Conservation (phyloP, 1,284 basidiomycete genomes). For the Pyrrhoderma noxium region DNA sequence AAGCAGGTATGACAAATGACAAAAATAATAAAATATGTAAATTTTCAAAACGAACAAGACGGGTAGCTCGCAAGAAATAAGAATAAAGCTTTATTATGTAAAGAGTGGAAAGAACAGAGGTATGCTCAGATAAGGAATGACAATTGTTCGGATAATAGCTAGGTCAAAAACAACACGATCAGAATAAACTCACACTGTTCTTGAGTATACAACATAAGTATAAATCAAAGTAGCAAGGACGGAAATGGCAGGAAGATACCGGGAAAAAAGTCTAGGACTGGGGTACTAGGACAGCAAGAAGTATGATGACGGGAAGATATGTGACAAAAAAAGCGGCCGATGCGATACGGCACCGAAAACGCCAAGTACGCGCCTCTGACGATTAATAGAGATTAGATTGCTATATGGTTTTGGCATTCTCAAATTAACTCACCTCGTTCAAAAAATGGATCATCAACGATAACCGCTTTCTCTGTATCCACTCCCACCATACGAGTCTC, state of each 20-base stretch:
- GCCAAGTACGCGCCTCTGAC: constrained; percentile 64
- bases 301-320: constrained; percentile 71
- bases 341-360: constrained; percentile 66
- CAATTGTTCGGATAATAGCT: constrained; percentile 8
- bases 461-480: constrained; percentile 59
- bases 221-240: not conserved
- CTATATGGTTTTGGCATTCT: no score
- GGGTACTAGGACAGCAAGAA: constrained; percentile 57
- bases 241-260: no score
- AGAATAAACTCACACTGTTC: not conserved
- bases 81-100: no score
- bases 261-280: no score
- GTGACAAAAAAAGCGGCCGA: constrained; percentile 56
- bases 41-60: no score
- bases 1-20: not conserved
- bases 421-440: constrained; percentile 51
- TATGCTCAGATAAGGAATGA: not conserved
- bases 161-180: not conserved
- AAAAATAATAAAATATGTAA: not conserved
- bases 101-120: not conserved
- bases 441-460: constrained; percentile 70
- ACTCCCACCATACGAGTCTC: constrained; percentile 54
- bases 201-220: no score
- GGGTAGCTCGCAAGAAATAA: no score
- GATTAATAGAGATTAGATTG: not conserved